Evolutionary conservation across 2,329 filamentous ascomycete species (phyloP).

Genomic region (Alternaria arborescens): DNA sequence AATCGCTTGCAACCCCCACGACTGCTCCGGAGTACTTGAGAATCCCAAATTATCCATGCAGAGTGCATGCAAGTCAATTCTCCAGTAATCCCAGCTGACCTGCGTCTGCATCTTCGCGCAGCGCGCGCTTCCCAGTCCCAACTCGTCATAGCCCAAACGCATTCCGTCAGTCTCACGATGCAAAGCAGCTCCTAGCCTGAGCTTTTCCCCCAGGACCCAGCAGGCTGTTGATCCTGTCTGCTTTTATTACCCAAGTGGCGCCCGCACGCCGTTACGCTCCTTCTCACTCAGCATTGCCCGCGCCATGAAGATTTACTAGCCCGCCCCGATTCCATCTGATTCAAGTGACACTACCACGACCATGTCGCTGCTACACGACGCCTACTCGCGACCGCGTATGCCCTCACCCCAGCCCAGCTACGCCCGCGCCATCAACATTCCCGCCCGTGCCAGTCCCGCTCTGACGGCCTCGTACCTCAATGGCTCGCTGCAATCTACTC

Average conservation of each 20-base stretch:
- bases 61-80: constrained; percentile 28
- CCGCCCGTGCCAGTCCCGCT: constrained; percentile 53
- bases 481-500: constrained; percentile 72
- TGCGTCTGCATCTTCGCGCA: constrained; percentile 36
- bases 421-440: constrained; percentile 47
- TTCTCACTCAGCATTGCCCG: constrained; percentile 19
- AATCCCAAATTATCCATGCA: constrained; percentile 29
- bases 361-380: constrained; percentile 43
- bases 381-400: constrained; percentile 39
- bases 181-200: constrained; percentile 35
- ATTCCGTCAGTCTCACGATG: constrained; percentile 42
- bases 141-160: constrained; percentile 33
- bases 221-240: constrained; percentile 40
- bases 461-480: constrained; percentile 55
- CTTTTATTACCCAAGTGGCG: constrained; percentile 38
- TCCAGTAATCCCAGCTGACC: constrained; percentile 36
- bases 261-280: constrained; percentile 33
- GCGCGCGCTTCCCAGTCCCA: constrained; percentile 43
- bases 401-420: constrained; percentile 47
- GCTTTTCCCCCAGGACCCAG: constrained; percentile 31
- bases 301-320: constrained; percentile 42
- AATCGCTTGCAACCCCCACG: constrained; percentile 30
- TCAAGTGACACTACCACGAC: constrained; percentile 22
- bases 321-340: constrained; percentile 4
- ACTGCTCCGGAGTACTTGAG: constrained; percentile 34